Base-by-base conservation (phyloP, 2,329 filamentous ascomycete species). In the Keithomyces neogunnii region DNA sequence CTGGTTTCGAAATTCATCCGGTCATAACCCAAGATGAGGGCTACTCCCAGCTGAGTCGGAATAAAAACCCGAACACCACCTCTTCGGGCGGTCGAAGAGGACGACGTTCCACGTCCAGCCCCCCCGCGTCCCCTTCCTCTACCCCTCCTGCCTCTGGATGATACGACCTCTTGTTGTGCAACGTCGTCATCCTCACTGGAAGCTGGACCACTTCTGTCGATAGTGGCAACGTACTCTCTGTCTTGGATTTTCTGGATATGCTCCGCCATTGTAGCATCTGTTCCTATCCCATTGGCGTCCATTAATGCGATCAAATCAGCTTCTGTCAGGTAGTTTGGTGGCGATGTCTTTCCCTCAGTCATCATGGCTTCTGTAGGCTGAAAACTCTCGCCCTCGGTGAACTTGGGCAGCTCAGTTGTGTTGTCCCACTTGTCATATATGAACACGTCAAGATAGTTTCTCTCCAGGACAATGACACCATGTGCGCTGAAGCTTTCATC, bases 211-310 rank as follows among this genome's bases (percentile, higher is more conserved):
- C 65, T 63, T 59, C 62, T 76, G 63, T 70, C 81, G 63, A 63
- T 72, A 2, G 86, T 85, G 51, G 83, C 81, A 47, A 90, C 92
- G 62, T 99, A 99, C 59, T 91, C 78, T 53, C 93, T 78, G 53
- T 91, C 82, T 67, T 97, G 90, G 60, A 99, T 95, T 69, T 92
- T 99, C 53, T 88, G 84, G 62, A 99, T 99, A 64, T 99, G 93
- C 62, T 99, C 93, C 0, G 93, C 93, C 93, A 99, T 99, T 1
- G 93, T 99, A 5, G 93, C 93, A 71, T 99, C 93, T 8, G 93
- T 99, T 10, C 93, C 93, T 57, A 99, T 99, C 2, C 93, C 93
- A 64, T 99, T 99, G 44, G 89, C 91, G 70, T 99, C 93, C 93
- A 99, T 99, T 9, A 99, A 78, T 3, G 86, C 87, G 63, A 99